Evolutionary conservation across 176 grass and related monocot species (phyloP).

Genomic region (Oryza glaberrima): DNA sequence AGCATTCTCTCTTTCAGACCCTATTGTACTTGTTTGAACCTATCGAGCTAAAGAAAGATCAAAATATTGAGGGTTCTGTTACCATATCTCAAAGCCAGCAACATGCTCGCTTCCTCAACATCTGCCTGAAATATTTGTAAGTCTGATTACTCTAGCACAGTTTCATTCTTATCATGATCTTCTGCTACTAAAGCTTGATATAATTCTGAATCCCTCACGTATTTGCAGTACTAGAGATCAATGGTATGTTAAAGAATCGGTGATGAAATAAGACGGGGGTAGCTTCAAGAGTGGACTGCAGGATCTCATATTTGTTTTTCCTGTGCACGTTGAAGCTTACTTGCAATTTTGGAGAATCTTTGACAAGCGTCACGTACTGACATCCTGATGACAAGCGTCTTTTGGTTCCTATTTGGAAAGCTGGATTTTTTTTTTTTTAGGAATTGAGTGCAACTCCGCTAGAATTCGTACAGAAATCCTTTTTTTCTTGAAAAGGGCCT

Average conservation of each 20-base stretch:
- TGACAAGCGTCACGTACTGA: slow-evolving; percentile 16
- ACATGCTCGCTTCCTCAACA: slow-evolving; percentile 85
- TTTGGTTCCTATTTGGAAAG: slow-evolving; percentile 16
- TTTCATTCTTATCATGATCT: slow-evolving; percentile 22
- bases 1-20: slow-evolving; percentile 51
- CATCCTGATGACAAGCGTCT: slow-evolving; percentile 6
- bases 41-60: slow-evolving; percentile 85
- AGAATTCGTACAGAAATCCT: neutral
- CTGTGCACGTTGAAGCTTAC: neutral
- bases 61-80: slow-evolving; percentile 90
- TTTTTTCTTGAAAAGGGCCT: neutral
- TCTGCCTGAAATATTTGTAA: slow-evolving; percentile 86
- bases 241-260: slow-evolving; percentile 77
- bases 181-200: slow-evolving; percentile 17
- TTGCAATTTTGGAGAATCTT: slow-evolving; percentile 41
- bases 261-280: slow-evolving; percentile 63
- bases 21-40: slow-evolving; percentile 89
- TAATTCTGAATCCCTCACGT: slow-evolving; percentile 9
- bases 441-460: neutral
- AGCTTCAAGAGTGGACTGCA: neutral
- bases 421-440: slow-evolving; percentile 2
- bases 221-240: slow-evolving; percentile 77
- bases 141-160: slow-evolving; percentile 26
- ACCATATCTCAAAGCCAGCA: slow-evolving; percentile 86
- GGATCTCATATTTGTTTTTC: neutral